Base-by-base conservation (phyloP, 805 yeast genomes). In the Kodamaea kaohsiungensis region DNA sequence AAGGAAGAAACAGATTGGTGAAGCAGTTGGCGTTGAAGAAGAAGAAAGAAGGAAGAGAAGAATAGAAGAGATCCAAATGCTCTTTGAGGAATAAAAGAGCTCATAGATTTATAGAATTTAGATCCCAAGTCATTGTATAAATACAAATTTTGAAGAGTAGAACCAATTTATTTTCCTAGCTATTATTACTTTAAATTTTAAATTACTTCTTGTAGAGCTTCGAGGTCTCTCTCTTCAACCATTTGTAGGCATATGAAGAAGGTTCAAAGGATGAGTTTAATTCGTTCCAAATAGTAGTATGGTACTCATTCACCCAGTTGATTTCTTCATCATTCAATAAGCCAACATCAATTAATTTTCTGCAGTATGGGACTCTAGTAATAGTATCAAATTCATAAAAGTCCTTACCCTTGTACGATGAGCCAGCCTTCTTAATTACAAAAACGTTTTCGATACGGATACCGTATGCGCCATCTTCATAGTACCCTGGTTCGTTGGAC, bases 281-380 rank as follows among this genome's bases (percentile, higher is more conserved):
- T 17, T 75, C 79, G 3, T 76, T 66, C 78, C 87, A 81, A 17
- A 91, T 79, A 30, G 66, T 67, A 8, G 65, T 61, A 67, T 92
- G 91, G 65, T 88, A 91, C 1, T 65, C 61, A 65, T 95, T 85
- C 56, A 95, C 75, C 86, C 91, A 86, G 1, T 66, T 61, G 53
- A 78, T 78, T 69, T 93, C 98, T 15, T 82, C 86, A 0, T 58
- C 56, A 1, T 81, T 77, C 60, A 93, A 76, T 65, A 89, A 59
- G 5, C 62, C 59, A 7, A 61, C 67, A 65, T 91, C 89, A 55
- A 92, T 91, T 65, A 93, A 78, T 49, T 82, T 84, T 58, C 78
- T 78, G 68, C 96, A 90, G 69, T 88, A 88, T 16, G 99, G 99
- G 17, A 89, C 89, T 61, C 85, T 69, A 0, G 98, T 93, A 51